Evolutionary conservation across 768 basidiomycete species (phyloP).

Genomic region (Boletus subparvulus): DNA sequence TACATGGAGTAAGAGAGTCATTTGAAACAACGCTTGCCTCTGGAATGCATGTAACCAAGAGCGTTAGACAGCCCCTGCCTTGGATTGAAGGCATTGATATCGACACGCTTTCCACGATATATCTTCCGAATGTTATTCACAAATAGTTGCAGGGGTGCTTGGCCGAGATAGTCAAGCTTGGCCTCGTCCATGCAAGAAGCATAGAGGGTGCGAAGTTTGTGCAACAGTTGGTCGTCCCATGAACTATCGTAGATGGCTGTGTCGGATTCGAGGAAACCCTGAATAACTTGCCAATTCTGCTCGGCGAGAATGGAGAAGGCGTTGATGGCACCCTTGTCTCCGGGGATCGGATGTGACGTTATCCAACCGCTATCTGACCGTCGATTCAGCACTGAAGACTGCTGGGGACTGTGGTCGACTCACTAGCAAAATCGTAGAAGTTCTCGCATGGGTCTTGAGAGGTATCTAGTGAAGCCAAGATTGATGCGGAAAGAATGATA

Average conservation of each 20-base stretch:
- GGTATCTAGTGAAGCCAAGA: conserved; percentile 78
- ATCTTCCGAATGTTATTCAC: conserved; percentile 59
- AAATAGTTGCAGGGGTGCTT: conserved; percentile 67
- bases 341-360: conserved; percentile 76
- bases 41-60: conserved; percentile 82
- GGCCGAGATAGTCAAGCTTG: conserved; percentile 69
- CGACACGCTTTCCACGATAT: conserved; percentile 53
- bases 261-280: conserved; percentile 60
- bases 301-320: conserved; percentile 70
- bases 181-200: conserved; percentile 80
- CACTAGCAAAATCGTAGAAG: conserved; percentile 92
- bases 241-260: conserved; percentile 37
- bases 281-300: conserved; percentile 77
- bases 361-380: conserved; percentile 84
- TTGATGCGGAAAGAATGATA: conserved; percentile 76
- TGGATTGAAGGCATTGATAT: conserved; percentile 35
- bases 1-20: not conserved
- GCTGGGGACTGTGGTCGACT: conserved; percentile 33
- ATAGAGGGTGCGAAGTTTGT: conserved; percentile 73
- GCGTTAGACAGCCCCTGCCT: conserved; percentile 73
- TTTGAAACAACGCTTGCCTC: conserved; percentile 48
- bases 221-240: conserved; percentile 55
- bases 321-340: conserved; percentile 74
- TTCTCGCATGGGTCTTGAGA: conserved; percentile 91
- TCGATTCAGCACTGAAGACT: conserved; percentile 4